Percentiles rank a stretch among this genome's conserved stretches.
phyloP scores from a whole-genome alignment of 352 stramenopile species.

The Globisporangium perplexum region DNA sequence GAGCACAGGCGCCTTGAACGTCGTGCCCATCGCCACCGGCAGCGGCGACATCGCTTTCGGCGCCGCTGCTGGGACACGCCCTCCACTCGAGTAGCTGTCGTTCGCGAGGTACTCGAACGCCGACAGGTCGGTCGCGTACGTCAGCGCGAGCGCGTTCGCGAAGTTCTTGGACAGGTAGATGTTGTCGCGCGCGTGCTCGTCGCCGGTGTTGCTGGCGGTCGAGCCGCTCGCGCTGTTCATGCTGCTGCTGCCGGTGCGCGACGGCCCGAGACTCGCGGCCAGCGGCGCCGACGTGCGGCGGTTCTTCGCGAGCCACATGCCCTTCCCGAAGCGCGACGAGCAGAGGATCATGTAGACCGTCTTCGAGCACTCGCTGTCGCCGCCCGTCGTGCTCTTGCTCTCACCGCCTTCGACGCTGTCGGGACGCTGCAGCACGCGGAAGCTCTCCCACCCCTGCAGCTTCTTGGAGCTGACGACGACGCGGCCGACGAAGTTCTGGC shows the following conservation, averaged over 20 bases:
- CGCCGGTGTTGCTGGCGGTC: conserved; percentile 6
- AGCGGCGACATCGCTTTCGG: not conserved
- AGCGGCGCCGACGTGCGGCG: conserved; percentile 8
- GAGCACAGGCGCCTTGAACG: conserved; percentile 42
- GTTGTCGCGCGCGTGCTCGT: conserved; percentile 18
- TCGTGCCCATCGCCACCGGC: conserved; percentile 15
- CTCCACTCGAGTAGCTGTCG: not conserved
- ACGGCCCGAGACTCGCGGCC: conserved; percentile 9
- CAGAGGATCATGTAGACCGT: conserved; percentile 70
- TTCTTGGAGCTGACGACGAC: conserved; percentile 61
- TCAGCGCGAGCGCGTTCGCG: conserved; percentile 46
- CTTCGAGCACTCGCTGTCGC: conserved; percentile 8
- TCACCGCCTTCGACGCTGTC: conserved; percentile 7
- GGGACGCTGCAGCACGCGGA: conserved; percentile 54
- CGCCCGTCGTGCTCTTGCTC: not conserved
- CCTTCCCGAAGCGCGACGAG: conserved; percentile 73
- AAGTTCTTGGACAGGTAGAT: conserved; percentile 74
- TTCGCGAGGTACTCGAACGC: conserved; percentile 29
- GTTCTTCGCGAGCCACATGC: conserved; percentile 71
- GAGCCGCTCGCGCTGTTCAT: not conserved
- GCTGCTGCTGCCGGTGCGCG: conserved; percentile 1
- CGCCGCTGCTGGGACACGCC: not conserved
- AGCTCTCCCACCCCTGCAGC: conserved; percentile 62
- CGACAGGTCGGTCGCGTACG: conserved; percentile 66
- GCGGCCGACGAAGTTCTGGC: conserved; percentile 69